Percentiles rank a stretch among this genome's conserved stretches.
These are phyloP conservation scores for Papiliotrema nemorosa DNA, from an alignment of 1,284 basidiomycete genomes.

Conservation along the genomic window DNA sequence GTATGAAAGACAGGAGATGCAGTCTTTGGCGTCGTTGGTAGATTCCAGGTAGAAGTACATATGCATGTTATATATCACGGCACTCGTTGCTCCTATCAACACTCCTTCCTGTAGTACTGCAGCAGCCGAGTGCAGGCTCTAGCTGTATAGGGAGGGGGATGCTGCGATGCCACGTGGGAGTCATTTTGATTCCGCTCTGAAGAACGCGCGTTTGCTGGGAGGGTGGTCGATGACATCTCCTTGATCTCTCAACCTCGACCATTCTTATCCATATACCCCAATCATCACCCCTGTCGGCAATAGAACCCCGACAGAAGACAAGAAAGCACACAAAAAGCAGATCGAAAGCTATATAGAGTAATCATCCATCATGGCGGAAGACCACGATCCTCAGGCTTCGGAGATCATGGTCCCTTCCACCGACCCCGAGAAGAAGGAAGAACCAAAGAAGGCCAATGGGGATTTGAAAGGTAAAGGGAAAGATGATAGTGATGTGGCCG, in stretches of 20 bases:
- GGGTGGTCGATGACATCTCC: too few species aligned
- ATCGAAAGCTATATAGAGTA: too few species aligned
- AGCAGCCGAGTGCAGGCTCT: too few species aligned
- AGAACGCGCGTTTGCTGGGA: background rate
- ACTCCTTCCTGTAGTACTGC: too few species aligned
- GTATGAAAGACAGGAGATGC: background rate
- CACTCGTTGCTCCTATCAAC: too few species aligned
- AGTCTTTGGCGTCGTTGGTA: too few species aligned
- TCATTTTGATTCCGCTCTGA: background rate
- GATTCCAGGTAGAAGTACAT: too few species aligned
- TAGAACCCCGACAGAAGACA: too few species aligned
- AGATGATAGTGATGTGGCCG: constrained; percentile 62
- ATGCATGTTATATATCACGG: too few species aligned
- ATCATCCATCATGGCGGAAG: constrained; percentile 1
- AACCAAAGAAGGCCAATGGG: constrained; percentile 49
- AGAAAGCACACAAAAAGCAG: too few species aligned
- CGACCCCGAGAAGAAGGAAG: constrained; percentile 49
- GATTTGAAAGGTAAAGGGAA: constrained; percentile 44
- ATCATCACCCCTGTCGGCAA: background rate
- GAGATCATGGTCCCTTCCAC: constrained; percentile 49
- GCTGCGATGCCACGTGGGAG: too few species aligned
- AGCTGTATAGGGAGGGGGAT: too few species aligned
- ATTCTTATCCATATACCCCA: background rate
- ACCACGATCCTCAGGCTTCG: constrained; percentile 29
- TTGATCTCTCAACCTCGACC: background rate